Conservation (phyloP, 2,329 filamentous ascomycete genomes). For the Aspergillus neotritici region DNA sequence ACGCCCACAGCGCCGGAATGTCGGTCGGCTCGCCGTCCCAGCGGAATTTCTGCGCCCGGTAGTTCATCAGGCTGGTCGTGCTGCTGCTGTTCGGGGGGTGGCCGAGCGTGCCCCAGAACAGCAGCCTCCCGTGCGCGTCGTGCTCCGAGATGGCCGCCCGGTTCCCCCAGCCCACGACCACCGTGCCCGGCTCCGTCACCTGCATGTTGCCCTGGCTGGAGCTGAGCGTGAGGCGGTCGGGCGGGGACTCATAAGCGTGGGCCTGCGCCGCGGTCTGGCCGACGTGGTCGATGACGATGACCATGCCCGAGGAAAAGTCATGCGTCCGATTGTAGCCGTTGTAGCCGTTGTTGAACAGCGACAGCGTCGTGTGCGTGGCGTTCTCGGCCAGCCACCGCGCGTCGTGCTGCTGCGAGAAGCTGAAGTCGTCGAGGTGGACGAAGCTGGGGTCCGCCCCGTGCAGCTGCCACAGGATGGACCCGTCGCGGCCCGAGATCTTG, state of each 20-base stretch:
- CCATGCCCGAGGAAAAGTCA: conserved; percentile 35
- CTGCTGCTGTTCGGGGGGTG: conserved; percentile 13
- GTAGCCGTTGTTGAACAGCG: conserved; percentile 39
- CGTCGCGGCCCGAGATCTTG: conserved; percentile 37
- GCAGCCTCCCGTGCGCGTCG: conserved; percentile 30
- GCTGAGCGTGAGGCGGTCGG: conserved; percentile 21
- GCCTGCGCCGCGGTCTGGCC: conserved; percentile 32
- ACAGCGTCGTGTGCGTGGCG: conserved; percentile 33
- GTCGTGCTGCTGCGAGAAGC: conserved; percentile 42
- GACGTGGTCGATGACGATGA: conserved; percentile 34
- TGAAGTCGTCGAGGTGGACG: conserved; percentile 36
- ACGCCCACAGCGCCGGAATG: conserved; percentile 38
- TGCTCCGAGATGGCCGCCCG: conserved; percentile 38
- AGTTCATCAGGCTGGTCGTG: conserved; percentile 31
- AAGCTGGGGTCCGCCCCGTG: conserved; percentile 35
- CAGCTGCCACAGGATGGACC: conserved; percentile 35
- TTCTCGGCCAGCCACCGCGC: conserved; percentile 37
- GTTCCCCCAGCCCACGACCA: conserved; percentile 41
- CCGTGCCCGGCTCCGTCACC: conserved; percentile 32
- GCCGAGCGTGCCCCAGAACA: conserved; percentile 35
- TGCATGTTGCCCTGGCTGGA: conserved; percentile 39
- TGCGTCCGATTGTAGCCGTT: conserved; percentile 39
- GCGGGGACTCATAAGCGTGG: conserved; percentile 26
- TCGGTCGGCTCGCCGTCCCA: conserved; percentile 39
- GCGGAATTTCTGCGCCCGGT: conserved; percentile 39